Evolutionary conservation across 371 early-diverging fungal genomes (phyloP).

Genomic region (Rhizopus microsporus): DNA sequence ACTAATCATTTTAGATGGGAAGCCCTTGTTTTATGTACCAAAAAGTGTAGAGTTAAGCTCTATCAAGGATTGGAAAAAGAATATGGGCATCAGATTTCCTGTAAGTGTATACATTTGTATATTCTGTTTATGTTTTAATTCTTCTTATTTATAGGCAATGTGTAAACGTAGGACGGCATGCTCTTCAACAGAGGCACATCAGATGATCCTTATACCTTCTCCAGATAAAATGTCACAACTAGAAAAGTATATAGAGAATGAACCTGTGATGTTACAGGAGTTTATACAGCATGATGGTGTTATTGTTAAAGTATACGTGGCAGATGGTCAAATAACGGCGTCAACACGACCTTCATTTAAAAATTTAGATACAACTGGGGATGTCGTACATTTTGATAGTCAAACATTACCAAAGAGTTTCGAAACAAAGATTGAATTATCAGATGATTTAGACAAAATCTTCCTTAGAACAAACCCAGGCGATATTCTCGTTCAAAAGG

Average conservation of each 20-base stretch:
- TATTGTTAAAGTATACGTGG: constrained; percentile 50
- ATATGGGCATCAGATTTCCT: constrained; percentile 30
- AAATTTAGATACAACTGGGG: constrained; percentile 27
- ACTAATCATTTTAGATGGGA: constrained; percentile 2
- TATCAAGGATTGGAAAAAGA: constrained; percentile 14
- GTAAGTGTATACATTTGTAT: constrained; percentile 15
- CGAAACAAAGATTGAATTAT: constrained; percentile 14
- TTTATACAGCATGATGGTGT: constrained; percentile 54
- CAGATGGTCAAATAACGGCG: constrained; percentile 39
- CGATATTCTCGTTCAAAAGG: constrained; percentile 23
- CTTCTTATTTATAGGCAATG: constrained; percentile 22
- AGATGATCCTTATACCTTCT: constrained; percentile 47
- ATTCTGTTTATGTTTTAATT: not conserved
- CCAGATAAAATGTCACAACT: constrained; percentile 19
- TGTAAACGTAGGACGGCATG: constrained; percentile 53
- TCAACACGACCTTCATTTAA: constrained; percentile 47
- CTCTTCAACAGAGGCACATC: constrained; percentile 44
- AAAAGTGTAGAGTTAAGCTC: constrained; percentile 23
- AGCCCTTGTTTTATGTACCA: constrained; percentile 34
- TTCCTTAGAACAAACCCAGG: constrained; percentile 22
- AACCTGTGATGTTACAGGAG: constrained; percentile 47
- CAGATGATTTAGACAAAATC: constrained; percentile 29
- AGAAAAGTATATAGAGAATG: constrained; percentile 19
- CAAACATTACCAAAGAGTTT: constrained; percentile 50
- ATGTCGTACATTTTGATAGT: constrained; percentile 45